Evolutionary conservation across 257 asterid genomes (phyloP), one percentile per base, ranked within the genome.

Genomic region (Fraxinus americana): DNA sequence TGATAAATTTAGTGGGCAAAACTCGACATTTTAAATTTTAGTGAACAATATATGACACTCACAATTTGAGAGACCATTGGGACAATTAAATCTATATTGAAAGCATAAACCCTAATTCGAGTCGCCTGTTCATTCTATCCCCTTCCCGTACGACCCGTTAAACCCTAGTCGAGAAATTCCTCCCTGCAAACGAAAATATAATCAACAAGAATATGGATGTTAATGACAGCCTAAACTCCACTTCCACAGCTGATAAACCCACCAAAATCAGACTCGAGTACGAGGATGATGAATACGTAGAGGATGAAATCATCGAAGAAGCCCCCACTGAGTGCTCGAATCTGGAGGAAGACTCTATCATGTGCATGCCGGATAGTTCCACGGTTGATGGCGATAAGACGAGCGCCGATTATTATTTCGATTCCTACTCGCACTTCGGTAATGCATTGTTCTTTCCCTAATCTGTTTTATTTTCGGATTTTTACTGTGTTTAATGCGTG

Each of bases 391-490:
- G 86, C 36, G 91, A 91, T 72, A 93, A 92, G 86, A 95, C 99
- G 75, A 91, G 98, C 85, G 97, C 97, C 39, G 99, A 95, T 79
- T 95, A 95, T 85, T 95, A 93, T 89, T 95, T 95, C 79, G 98
- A 95, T 75, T 95, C 99, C 23, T 95, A 95, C 83, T 93, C 98
- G 7, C 99, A 95, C 77, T 95, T 95, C 65, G 99, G 99, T 95
- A 83, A 83, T 66, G 61, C 21, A 29, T 30, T 52, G 1, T 74
- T 74, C 39, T 68, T 7, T 4, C 71, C 66, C 4, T 25, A 2
- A 34, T 9, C 39, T 5, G 2, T 21, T 4, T 41, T 27, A 14
- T 32, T 6, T 59, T 12, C 7, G 9, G 65, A 54, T 54, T 52
- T 50, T 52, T 54, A 1, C 23, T 19, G 23, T 19, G 2, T 54